Evolutionary conservation across 768 basidiomycete genomes (phyloP).

Genomic region (Boletus vinaceobasis): DNA sequence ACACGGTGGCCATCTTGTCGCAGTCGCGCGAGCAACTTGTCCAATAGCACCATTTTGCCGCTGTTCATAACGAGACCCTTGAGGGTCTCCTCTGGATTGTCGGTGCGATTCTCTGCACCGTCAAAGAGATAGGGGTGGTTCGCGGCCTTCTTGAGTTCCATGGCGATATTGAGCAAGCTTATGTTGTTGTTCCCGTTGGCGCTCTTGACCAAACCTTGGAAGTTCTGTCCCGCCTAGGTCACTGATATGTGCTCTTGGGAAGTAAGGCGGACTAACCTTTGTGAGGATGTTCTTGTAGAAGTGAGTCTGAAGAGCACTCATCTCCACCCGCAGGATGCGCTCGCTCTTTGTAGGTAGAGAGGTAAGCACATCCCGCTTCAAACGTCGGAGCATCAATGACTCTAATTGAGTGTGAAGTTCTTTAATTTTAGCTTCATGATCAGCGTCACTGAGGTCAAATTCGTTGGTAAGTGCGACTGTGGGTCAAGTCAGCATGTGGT

Average conservation of each 20-base stretch:
- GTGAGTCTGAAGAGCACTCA: constrained; percentile 93
- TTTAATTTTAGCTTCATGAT: constrained; percentile 94
- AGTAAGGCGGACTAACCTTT: constrained; percentile 48
- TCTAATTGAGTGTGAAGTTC: constrained; percentile 92
- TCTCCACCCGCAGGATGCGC: constrained; percentile 94
- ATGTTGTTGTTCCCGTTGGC: constrained; percentile 87
- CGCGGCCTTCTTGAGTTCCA: constrained; percentile 98
- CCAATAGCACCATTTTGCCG: constrained; percentile 96
- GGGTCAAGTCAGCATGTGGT: constrained; percentile 9
- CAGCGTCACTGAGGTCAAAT: constrained; percentile 89
- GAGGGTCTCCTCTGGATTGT: constrained; percentile 75
- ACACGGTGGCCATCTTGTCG: constrained; percentile 94
- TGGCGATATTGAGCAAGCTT: constrained; percentile 95
- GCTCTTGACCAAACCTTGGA: constrained; percentile 86
- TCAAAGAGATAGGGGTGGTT: constrained; percentile 99
- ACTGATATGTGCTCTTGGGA: neutral
- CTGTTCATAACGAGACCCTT: constrained; percentile 98
- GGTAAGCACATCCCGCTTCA: constrained; percentile 96
- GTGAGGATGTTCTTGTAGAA: constrained; percentile 99
- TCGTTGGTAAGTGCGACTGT: constrained; percentile 90
- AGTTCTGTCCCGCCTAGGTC: constrained; percentile 58
- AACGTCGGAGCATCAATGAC: constrained; percentile 87
- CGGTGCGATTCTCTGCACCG: constrained; percentile 73
- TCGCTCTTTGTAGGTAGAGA: constrained; percentile 97
- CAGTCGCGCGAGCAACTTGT: constrained; percentile 90